phyloP scores from a whole-genome alignment of 1,139 yeast species.

The Pichia sp. region DNA sequence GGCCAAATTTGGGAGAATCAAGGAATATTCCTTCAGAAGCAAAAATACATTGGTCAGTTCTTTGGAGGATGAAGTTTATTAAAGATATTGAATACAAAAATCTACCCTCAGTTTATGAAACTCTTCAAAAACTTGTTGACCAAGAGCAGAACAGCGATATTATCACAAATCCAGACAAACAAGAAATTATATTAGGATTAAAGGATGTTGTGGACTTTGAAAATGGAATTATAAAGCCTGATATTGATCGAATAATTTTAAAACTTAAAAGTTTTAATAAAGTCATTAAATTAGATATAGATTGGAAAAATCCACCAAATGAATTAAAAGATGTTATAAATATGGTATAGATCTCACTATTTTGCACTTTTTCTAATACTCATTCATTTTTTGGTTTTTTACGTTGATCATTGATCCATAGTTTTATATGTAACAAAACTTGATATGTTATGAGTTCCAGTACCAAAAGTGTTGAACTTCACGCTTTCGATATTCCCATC shows the following conservation, averaged over 20 bases:
- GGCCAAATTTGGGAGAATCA: conserved; percentile 49
- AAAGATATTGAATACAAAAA: conserved; percentile 41
- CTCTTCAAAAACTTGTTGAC: conserved; percentile 14
- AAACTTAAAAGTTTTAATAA: background rate
- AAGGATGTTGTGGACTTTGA: conserved; percentile 8
- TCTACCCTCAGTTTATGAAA: conserved; percentile 25
- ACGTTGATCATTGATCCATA: conserved; percentile 10
- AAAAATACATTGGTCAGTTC: conserved; percentile 56
- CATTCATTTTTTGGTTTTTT: background rate
- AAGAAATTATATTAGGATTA: conserved; percentile 1
- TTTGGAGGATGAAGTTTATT: conserved; percentile 45
- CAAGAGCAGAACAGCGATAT: background rate
- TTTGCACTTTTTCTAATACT: background rate
- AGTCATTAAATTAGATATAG: conserved; percentile 1
- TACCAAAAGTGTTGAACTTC: conserved; percentile 61
- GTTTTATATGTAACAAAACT: conserved; percentile 66
- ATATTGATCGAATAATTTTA: background rate
- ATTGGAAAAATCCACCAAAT: conserved; percentile 15
- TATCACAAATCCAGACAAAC: background rate
- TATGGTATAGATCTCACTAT: background rate
- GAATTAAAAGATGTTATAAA: conserved; percentile 6
- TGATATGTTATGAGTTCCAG: conserved; percentile 66
- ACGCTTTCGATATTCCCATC: conserved; percentile 59
- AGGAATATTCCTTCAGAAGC: conserved; percentile 43
- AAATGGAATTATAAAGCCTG: conserved; percentile 6